Percentiles rank a stretch among this genome's conserved stretches.
These are phyloP conservation scores for Mrakia gelida DNA, from an alignment of 768 basidiomycete species.

Conservation along the genomic window DNA sequence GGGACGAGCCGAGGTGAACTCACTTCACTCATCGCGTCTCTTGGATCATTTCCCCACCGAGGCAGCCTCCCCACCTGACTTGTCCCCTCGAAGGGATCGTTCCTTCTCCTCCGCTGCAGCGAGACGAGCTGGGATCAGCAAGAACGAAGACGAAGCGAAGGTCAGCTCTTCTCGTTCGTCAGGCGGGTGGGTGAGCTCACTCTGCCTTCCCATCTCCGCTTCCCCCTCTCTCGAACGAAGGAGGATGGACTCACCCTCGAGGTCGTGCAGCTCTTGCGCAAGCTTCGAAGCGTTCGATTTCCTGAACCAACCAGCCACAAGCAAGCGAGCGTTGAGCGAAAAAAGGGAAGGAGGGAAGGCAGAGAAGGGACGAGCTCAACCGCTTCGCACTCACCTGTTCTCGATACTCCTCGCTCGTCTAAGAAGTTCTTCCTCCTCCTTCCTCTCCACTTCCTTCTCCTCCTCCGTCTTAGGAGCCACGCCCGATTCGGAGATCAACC, in stretches of 20 bases:
- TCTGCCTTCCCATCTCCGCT: background rate
- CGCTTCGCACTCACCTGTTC: slow-evolving; percentile 13
- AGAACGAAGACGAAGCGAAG: background rate
- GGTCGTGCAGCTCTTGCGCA: background rate
- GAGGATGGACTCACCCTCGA: background rate
- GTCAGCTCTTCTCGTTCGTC: background rate
- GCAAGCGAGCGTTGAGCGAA: background rate
- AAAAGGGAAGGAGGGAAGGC: background rate
- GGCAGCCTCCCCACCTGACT: background rate
- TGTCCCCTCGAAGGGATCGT: background rate
- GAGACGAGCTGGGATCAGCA: background rate
- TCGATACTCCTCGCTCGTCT: background rate
- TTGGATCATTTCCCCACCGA: background rate
- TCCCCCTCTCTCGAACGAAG: background rate
- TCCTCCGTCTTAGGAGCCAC: background rate
- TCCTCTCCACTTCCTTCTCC: background rate
- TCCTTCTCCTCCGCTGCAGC: background rate
- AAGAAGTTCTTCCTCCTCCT: slow-evolving; percentile 5
- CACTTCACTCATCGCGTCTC: background rate
- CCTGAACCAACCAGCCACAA: background rate
- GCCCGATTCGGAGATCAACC: background rate
- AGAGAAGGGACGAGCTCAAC: slow-evolving; percentile 10
- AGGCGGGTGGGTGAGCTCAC: background rate
- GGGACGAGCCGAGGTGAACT: background rate
- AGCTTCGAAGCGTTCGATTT: background rate